Base-by-base conservation (phyloP, 139 green algal genomes). In the Micromonas pusilla region DNA sequence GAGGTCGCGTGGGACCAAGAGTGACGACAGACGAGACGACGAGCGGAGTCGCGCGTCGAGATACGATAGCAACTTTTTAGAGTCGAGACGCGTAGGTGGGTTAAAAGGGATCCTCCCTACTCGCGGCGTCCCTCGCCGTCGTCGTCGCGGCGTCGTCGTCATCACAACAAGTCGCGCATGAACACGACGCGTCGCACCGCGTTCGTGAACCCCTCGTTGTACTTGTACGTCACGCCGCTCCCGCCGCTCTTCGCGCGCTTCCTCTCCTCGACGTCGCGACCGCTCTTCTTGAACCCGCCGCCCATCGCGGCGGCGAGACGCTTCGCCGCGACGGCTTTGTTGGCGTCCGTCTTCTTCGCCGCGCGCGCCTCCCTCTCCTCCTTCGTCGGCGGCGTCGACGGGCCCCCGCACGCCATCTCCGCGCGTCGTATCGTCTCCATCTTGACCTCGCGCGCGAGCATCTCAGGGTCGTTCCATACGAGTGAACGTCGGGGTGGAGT, bases 181-280 rank as follows among this genome's bases (percentile, higher is more conserved):
- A 86, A 78, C 53, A 97, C 64, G 1, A 89, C 86, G n/a, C 89
- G 82, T 83, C 93, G 93, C 16, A 97, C 91, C 1, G 91, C 92
- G 79, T 96, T 97, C 4, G 93, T 97, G 83, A 93, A 93, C 4
- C 92, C 93, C 83, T 97, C 92, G 74, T 97, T 89, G 83, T 91
- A 97, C 26, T 89, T 89, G 81, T 93, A 97, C 36, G 92, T 54
- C 71, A 94, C 87, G 37, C 34, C 66, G 57, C 34, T 30, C 73
- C 60, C 63, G 38, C 37, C 75, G 54, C 39, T 39, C 37, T 84
- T 76, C 33, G n/a, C 23, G 39, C 68, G 31, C 54, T 65, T 78
- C n/a, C 75, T 53, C 80, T 77, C 72, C 75, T 38, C 54, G 63
- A 70, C 9, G 53, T 64, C 53, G 20, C 21, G 53, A 64, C 21